Conservation (phyloP, 129 eudicot species). For the Dittrichia graveolens region DNA sequence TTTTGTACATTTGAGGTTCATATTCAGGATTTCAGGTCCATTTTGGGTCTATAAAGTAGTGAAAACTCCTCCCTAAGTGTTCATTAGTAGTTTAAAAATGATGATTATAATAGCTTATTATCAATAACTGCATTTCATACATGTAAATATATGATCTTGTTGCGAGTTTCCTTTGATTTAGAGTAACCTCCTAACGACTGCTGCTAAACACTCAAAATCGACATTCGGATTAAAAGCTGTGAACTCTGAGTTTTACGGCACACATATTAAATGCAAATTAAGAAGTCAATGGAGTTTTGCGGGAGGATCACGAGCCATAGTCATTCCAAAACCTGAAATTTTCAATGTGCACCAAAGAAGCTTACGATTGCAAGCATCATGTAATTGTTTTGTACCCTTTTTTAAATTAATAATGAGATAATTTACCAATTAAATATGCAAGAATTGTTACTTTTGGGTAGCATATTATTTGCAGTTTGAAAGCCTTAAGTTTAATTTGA, state of each 20-base stretch:
- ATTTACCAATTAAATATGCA: not conserved
- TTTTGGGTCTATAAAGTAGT: too few species aligned
- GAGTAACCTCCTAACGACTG: slow-evolving; percentile 38
- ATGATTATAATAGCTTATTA: too few species aligned
- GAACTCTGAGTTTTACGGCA: slow-evolving; percentile 36
- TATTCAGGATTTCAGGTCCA: too few species aligned
- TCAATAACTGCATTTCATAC: too few species aligned
- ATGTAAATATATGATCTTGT: too few species aligned
- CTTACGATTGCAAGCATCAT: slow-evolving; percentile 53
- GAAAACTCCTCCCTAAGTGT: too few species aligned
- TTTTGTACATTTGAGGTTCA: too few species aligned
- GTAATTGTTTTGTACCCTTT: slow-evolving; percentile 41
- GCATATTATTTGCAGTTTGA: not conserved
- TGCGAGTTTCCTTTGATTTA: slow-evolving; percentile 19
- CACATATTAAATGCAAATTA: slow-evolving; percentile 28
- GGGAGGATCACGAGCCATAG: slow-evolving; percentile 50
- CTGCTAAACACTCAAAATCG: slow-evolving; percentile 24
- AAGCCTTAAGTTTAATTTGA: not conserved
- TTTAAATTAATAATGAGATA: not conserved
- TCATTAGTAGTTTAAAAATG: too few species aligned
- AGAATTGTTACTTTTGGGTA: not conserved
- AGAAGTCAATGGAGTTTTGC: slow-evolving; percentile 46
- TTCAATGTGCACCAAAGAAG: slow-evolving; percentile 28
- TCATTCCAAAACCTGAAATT: slow-evolving; percentile 38
- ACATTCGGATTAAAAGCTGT: slow-evolving; percentile 32